Percentiles rank a stretch among this genome's conserved stretches.
These are phyloP conservation scores for Gossypium herbaceum DNA, from an alignment of 345 rosid species.

Conservation along the genomic window DNA sequence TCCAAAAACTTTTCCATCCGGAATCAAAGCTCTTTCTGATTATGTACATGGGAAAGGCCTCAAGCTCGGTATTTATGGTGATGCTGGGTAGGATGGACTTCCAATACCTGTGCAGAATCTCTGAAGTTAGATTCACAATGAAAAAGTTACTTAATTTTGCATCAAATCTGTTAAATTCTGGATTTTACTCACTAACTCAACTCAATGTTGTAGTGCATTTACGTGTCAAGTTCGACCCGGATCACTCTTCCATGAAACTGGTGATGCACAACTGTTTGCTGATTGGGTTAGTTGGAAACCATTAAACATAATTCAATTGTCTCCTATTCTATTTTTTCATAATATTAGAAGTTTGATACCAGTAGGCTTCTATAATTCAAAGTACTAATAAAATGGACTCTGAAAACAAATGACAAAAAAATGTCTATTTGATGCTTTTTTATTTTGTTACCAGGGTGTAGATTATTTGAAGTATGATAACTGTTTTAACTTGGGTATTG, in stretches of 20 bases:
- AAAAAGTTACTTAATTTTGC: slow-evolving; percentile 8
- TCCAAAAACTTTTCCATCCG: slow-evolving; percentile 77
- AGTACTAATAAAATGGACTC: not conserved
- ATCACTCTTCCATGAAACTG: slow-evolving; percentile 80
- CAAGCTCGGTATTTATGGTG: slow-evolving; percentile 96
- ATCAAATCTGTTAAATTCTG: slow-evolving; percentile 15
- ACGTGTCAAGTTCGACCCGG: slow-evolving; percentile 98
- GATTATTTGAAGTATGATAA: slow-evolving; percentile 97
- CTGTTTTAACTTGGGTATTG: slow-evolving; percentile 84
- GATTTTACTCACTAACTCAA: slow-evolving; percentile 14
- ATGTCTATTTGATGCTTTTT: slow-evolving; percentile 4
- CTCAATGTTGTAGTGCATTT: slow-evolving; percentile 44
- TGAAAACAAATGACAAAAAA: not conserved
- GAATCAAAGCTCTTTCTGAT: slow-evolving; percentile 83
- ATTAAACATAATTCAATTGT: not conserved
- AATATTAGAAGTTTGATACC: not conserved
- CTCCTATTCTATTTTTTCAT: not conserved
- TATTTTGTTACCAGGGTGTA: slow-evolving; percentile 54
- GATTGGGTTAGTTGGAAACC: slow-evolving; percentile 67
- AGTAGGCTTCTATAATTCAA: not conserved
- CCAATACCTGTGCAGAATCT: slow-evolving; percentile 13
- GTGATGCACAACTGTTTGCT: slow-evolving; percentile 78
- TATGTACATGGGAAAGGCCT: slow-evolving; percentile 78
- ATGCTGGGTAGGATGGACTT: slow-evolving; percentile 85
- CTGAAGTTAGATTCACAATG: slow-evolving; percentile 21